Conservation (phyloP, 495 filamentous ascomycete species). For the Penicillium steckii region DNA sequence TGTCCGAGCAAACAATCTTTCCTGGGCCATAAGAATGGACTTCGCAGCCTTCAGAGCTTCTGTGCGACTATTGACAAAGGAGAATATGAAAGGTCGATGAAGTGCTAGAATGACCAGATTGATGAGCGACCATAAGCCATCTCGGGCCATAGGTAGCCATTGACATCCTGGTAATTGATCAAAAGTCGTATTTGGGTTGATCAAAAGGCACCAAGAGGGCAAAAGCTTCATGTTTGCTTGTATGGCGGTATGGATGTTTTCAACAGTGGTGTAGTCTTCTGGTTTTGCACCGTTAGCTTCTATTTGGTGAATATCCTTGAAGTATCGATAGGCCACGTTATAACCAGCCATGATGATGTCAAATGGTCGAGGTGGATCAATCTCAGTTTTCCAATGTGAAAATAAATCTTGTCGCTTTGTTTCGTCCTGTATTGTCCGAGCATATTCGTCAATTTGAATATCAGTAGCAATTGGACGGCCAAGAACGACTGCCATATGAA, state of each 20-base stretch:
- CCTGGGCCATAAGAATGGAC: conserved; percentile 54
- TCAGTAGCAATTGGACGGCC: conserved; percentile 48
- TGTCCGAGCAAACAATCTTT: conserved; percentile 46
- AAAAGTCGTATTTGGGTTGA: conserved; percentile 55
- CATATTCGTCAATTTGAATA: conserved; percentile 12
- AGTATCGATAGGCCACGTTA: conserved; percentile 21
- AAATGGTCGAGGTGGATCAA: conserved; percentile 16
- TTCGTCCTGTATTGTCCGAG: conserved; percentile 5
- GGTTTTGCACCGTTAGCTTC: conserved; percentile 53
- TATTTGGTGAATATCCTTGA: conserved; percentile 27
- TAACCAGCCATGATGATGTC: conserved; percentile 21
- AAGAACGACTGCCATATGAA: conserved; percentile 58
- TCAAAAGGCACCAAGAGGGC: conserved; percentile 51
- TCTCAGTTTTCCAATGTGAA: conserved; percentile 14
- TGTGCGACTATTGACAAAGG: conserved; percentile 45
- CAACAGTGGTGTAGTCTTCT: conserved; percentile 51
- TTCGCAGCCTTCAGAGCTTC: conserved; percentile 55
- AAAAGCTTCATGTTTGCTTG: conserved; percentile 44
- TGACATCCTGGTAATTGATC: conserved; percentile 47
- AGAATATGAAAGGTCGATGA: conserved; percentile 63
- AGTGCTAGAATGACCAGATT: conserved; percentile 58
- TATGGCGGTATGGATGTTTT: conserved; percentile 51
- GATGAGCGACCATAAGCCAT: conserved; percentile 44
- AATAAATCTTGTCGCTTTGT: conserved; percentile 4
- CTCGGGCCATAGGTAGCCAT: conserved; percentile 51